Evolutionary conservation across 192 early-diverging fungal species (phyloP).

Genomic region (Kappamyces sp.): DNA sequence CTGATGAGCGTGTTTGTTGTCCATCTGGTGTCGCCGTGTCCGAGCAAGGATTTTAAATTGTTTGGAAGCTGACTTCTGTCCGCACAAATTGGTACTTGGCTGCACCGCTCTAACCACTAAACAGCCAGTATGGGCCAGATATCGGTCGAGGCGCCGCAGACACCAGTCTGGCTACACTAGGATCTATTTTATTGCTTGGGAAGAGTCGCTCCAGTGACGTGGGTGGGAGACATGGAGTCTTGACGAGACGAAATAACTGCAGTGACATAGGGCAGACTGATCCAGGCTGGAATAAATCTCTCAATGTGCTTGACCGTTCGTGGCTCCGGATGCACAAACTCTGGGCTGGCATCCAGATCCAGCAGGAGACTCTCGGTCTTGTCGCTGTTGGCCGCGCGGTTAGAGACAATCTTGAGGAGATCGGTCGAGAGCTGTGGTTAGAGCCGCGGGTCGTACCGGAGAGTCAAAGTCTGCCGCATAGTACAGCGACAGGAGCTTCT

Average conservation of each 20-base stretch:
- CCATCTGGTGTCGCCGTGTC: too few relatives aligned
- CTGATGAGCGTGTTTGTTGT: too few relatives aligned
- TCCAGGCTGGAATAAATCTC: slow-evolving; percentile 67
- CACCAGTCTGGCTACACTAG: too few relatives aligned
- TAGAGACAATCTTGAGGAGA: slow-evolving; percentile 83
- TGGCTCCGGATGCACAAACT: slow-evolving; percentile 55
- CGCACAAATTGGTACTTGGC: too few relatives aligned
- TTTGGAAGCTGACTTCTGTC: too few relatives aligned
- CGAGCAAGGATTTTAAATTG: too few relatives aligned
- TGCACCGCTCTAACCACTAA: too few relatives aligned
- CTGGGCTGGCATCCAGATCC: slow-evolving; percentile 64
- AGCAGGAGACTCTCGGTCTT: slow-evolving; percentile 85
- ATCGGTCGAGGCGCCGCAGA: too few relatives aligned
- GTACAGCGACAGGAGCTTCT: slow-evolving; percentile 94
- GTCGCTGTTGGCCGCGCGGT: slow-evolving; percentile 77
- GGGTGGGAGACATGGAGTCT: too few relatives aligned
- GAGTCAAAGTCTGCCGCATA: slow-evolving; percentile 95
- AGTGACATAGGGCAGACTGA: slow-evolving; percentile 40
- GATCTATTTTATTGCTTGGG: too few relatives aligned
- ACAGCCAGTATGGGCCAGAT: too few relatives aligned
- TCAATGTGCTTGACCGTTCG: slow-evolving; percentile 64
- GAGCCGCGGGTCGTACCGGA: slow-evolving; percentile 39
- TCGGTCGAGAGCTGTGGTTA: slow-evolving; percentile 68
- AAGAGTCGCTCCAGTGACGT: too few relatives aligned
- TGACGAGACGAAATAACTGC: slow-evolving; percentile 12